phyloP scores from a whole-genome alignment of 139 green algal genomes.

The Eudorina sp. region DNA sequence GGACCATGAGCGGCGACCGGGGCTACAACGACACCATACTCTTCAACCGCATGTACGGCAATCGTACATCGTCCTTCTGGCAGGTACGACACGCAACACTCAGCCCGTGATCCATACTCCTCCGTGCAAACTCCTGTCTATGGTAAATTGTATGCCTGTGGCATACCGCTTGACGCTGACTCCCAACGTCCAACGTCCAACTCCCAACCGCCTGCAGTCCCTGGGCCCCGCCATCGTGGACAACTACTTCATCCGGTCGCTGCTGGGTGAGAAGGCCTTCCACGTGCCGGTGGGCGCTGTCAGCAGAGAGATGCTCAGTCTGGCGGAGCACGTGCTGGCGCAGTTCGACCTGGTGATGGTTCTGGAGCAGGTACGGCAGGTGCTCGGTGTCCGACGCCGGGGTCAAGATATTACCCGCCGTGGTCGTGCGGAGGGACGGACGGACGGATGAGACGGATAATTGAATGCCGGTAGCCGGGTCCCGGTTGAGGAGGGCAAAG shows the following conservation, averaged over 20 bases:
- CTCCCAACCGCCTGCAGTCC: background rate
- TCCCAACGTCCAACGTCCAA: no score
- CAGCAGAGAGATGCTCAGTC: background rate
- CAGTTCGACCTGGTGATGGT: conserved; percentile 39
- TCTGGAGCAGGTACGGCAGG: conserved; percentile 45
- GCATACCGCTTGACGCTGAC: no score
- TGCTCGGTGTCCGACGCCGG: no score
- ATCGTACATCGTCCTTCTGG: conserved; percentile 19
- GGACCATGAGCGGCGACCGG: conserved; percentile 44
- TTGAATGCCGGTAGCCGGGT: no score
- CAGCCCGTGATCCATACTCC: no score
- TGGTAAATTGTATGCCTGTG: no score
- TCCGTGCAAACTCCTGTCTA: no score
- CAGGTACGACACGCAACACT: background rate
- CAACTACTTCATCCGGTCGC: conserved; percentile 44
- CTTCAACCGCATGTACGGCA: conserved; percentile 42
- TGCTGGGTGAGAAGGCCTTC: conserved; percentile 39
- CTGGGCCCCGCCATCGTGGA: conserved; percentile 41
- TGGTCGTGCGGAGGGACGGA: no score
- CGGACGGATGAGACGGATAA: no score
- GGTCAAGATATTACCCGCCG: no score
- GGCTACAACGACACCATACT: conserved; percentile 43
- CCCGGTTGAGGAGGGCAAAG: no score
- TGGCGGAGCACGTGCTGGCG: conserved; percentile 35
- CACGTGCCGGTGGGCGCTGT: conserved; percentile 15